Conservation (phyloP, 176 grass and related monocot genomes). For the Olyra latifolia region DNA sequence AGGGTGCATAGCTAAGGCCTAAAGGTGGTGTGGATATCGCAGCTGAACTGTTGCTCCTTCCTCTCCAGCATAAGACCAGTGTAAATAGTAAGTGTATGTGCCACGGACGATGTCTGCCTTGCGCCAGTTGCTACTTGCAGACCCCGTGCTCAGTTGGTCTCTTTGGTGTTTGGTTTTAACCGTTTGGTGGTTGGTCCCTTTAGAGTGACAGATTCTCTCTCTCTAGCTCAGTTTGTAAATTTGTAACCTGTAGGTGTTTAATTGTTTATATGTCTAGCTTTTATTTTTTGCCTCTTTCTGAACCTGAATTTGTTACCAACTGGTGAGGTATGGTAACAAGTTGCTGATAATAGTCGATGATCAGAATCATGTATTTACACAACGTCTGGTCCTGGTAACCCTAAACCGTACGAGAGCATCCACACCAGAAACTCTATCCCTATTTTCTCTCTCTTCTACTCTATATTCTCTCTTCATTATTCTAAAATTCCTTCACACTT, state of each 20-base stretch:
- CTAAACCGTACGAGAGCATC: too few relatives aligned
- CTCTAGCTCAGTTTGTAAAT: slow-evolving; percentile 11
- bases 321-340: neutral
- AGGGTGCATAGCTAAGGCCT: neutral
- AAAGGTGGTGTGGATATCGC: neutral
- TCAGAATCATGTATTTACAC: too few relatives aligned
- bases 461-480: too few relatives aligned
- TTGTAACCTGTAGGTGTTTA: slow-evolving; percentile 8
- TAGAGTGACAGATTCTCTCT: neutral
- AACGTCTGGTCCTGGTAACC: too few relatives aligned
- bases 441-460: too few relatives aligned
- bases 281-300: neutral
- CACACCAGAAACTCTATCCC: too few relatives aligned
- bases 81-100: slow-evolving; percentile 17
- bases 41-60: neutral
- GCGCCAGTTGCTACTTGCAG: neutral
- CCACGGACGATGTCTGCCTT: neutral
- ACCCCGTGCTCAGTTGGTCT: neutral
- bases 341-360: too few relatives aligned
- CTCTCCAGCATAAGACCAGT: neutral
- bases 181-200: neutral
- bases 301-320: neutral
- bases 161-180: neutral
- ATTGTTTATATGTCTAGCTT: neutral
- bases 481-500: too few relatives aligned